These are phyloP conservation scores for Trichoderma arundinaceum DNA, from an alignment of 2,329 filamentous ascomycete genomes.

Conservation along the genomic window DNA sequence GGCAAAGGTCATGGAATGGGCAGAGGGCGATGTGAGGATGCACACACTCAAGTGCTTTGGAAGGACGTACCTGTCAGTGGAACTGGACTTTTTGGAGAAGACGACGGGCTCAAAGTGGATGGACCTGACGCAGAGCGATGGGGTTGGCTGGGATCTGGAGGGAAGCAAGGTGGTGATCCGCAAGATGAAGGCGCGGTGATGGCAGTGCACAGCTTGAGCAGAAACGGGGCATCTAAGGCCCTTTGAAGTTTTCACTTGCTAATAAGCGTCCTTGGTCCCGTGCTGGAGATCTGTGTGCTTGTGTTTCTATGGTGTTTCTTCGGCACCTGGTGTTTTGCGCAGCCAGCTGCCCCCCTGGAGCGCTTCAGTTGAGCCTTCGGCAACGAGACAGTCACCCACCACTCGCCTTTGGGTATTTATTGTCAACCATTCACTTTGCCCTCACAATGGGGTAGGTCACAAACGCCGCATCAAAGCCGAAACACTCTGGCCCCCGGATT, in stretches of 20 bases:
- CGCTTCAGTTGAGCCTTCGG: neutral
- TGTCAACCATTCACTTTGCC: constrained; percentile 25
- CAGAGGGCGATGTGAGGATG: constrained; percentile 72
- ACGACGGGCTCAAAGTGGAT: constrained; percentile 74
- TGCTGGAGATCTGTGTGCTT: neutral
- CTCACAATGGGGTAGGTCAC: neutral
- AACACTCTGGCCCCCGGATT: neutral
- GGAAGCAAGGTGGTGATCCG: constrained; percentile 78
- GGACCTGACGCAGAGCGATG: constrained; percentile 68
- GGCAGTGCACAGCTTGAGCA: neutral
- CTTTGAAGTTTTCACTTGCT: neutral
- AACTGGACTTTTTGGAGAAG: constrained; percentile 70
- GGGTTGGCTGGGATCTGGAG: constrained; percentile 84
- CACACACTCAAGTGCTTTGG: constrained; percentile 88
- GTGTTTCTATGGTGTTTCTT: neutral
- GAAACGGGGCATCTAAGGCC: neutral
- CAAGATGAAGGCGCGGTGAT: constrained; percentile 53
- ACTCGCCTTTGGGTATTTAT: neutral
- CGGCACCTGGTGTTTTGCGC: neutral
- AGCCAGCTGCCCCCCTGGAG: constrained; percentile 10
- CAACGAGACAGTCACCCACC: constrained; percentile 3
- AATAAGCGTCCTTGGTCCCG: neutral
- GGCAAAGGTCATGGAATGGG: constrained; percentile 79
- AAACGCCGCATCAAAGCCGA: neutral
- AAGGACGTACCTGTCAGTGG: constrained; percentile 76